Evolutionary conservation across 2,329 filamentous ascomycete species (phyloP).

Genomic region (Albophoma yamanashiensis): DNA sequence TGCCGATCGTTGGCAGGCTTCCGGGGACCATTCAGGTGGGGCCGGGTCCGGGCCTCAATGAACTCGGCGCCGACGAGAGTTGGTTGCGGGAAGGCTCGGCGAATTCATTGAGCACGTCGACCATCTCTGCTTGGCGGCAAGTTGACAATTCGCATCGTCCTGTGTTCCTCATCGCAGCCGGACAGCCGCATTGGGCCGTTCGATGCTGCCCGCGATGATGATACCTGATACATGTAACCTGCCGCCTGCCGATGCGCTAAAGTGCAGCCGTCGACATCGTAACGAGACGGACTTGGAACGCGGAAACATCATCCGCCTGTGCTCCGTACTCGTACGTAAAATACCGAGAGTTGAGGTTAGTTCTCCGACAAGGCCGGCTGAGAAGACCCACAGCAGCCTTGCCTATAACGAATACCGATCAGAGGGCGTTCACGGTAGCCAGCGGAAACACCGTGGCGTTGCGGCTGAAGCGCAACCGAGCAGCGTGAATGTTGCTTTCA

Average conservation of each 20-base stretch:
- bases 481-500: not conserved
- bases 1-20: no score
- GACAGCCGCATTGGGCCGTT: not conserved
- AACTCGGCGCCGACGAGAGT: constrained; percentile 16
- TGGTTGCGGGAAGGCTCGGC: constrained; percentile 23
- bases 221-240: not conserved
- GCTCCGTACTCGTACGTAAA: no score
- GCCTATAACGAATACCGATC: no score
- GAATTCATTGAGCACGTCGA: constrained; percentile 20
- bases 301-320: no score
- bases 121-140: constrained; percentile 25
- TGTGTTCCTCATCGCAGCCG: not conserved
- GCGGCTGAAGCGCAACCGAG: not conserved
- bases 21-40: not conserved
- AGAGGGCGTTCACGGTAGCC: not conserved
- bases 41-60: not conserved
- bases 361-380: not conserved
- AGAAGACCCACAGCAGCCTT: not conserved
- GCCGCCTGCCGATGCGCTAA: not conserved
- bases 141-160: no score
- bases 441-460: not conserved
- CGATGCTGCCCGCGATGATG: not conserved
- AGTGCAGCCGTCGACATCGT: no score
- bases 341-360: no score
- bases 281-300: no score